Percentiles rank a stretch among this genome's conserved stretches.
phyloP scores from a whole-genome alignment of 371 early-diverging fungal genomes.

The Mortierella sp. region DNA sequence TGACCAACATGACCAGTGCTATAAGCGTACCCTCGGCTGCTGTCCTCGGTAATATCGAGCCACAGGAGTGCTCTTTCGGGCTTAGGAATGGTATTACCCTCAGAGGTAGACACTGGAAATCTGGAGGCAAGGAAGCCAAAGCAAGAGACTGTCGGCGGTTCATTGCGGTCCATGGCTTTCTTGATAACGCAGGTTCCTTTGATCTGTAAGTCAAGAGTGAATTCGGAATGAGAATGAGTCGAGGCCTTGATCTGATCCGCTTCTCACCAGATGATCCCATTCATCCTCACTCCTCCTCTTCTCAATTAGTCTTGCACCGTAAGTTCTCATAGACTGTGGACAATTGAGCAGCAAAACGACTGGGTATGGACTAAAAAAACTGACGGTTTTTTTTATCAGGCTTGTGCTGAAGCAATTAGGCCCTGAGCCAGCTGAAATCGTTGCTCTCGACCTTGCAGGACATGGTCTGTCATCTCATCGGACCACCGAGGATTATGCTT shows the following conservation, averaged over 20 bases:
- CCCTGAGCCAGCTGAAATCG: conserved; percentile 49
- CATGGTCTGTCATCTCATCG: conserved; percentile 47
- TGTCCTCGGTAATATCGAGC: neutral
- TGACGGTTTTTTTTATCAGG: neutral
- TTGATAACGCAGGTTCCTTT: conserved; percentile 51
- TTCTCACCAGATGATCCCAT: too few relatives aligned
- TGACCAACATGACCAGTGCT: neutral
- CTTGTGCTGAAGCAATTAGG: conserved; percentile 36
- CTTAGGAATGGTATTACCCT: conserved; percentile 39
- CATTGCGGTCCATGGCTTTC: conserved; percentile 49
- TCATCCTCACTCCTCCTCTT: neutral
- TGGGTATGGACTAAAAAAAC: too few relatives aligned
- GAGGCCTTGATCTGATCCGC: neutral
- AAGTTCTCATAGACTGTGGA: conserved; percentile 11
- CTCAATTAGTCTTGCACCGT: conserved; percentile 31
- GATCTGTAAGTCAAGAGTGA: conserved; percentile 25
- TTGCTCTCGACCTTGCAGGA: conserved; percentile 47
- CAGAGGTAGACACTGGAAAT: conserved; percentile 42
- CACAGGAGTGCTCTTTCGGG: conserved; percentile 18
- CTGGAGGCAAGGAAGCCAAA: conserved; percentile 7
- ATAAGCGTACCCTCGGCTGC: neutral
- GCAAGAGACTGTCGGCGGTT: conserved; percentile 44
- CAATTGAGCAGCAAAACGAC: too few relatives aligned
- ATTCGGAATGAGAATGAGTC: neutral
- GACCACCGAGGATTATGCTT: conserved; percentile 39